phyloP scores from a whole-genome alignment of 805 yeast genomes.

The Sporopachydermia lactativora region DNA sequence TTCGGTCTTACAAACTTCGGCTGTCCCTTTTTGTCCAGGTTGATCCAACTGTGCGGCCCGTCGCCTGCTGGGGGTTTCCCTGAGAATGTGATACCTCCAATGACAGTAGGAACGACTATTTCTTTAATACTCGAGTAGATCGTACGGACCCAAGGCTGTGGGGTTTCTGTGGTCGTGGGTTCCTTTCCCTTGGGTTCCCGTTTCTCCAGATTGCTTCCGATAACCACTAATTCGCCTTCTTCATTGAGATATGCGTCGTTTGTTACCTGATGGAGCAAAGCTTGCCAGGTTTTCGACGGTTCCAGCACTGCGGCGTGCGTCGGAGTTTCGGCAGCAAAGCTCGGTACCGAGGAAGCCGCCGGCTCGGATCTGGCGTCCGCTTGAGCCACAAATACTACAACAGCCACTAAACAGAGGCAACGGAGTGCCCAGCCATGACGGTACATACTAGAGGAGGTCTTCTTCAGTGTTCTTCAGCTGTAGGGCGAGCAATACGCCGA shows the following conservation, averaged over 20 bases:
- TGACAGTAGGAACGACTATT: slow-evolving; percentile 48
- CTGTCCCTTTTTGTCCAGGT: slow-evolving; percentile 58
- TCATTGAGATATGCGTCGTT: not conserved
- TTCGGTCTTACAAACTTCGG: slow-evolving; percentile 75
- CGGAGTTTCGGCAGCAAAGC: too few species aligned
- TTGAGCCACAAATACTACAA: too few species aligned
- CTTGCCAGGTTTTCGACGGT: not conserved
- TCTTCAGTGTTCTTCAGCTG: too few species aligned
- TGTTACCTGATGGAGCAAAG: not conserved
- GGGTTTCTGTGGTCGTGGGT: slow-evolving; percentile 24
- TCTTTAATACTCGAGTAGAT: slow-evolving; percentile 41
- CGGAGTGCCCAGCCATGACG: too few species aligned
- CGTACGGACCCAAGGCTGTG: slow-evolving; percentile 63
- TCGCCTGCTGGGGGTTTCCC: slow-evolving; percentile 32
- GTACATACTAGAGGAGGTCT: too few species aligned
- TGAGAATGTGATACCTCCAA: slow-evolving; percentile 48
- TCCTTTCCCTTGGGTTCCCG: slow-evolving; percentile 21
- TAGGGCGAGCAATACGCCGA: too few species aligned
- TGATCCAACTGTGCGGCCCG: slow-evolving; percentile 70
- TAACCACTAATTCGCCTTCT: not conserved
- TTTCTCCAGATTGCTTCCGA: not conserved
- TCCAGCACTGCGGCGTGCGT: too few species aligned
- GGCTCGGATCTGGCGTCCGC: too few species aligned
- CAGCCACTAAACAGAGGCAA: too few species aligned
- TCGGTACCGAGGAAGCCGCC: too few species aligned